These are phyloP conservation scores for Monosporascus cannonballus DNA, from an alignment of 2,329 filamentous ascomycete species.

Conservation along the genomic window DNA sequence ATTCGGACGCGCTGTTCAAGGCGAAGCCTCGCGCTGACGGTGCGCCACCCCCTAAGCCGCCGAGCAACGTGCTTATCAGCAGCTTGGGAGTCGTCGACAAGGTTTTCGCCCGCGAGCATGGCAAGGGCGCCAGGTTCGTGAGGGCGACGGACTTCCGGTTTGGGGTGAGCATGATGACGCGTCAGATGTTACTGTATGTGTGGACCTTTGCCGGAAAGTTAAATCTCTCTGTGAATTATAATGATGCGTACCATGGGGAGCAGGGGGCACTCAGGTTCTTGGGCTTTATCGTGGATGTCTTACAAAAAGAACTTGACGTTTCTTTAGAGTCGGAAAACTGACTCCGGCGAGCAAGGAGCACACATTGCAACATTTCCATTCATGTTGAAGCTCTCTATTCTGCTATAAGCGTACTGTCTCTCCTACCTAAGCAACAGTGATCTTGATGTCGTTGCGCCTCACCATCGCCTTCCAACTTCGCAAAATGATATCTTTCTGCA, in stretches of 20 bases:
- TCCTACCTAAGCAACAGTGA: no score
- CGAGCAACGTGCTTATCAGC: slow-evolving; percentile 3
- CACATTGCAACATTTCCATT: background rate
- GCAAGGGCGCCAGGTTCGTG: background rate
- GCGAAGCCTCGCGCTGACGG: background rate
- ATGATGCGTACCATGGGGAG: background rate
- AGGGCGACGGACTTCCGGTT: slow-evolving; percentile 2
- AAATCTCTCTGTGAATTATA: slow-evolving; percentile 1
- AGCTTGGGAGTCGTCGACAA: slow-evolving; percentile 3
- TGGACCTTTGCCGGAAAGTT: slow-evolving; percentile 1
- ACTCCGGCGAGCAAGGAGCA: background rate
- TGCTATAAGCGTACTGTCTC: no score
- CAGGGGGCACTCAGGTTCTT: background rate
- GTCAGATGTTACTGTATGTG: slow-evolving; percentile 3
- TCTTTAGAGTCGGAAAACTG: background rate
- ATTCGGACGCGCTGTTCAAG: background rate
- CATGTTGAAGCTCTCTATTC: no score
- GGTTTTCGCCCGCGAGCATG: background rate
- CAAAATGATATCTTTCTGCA: no score
- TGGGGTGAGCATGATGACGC: slow-evolving; percentile 2
- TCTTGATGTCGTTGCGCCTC: no score
- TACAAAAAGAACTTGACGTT: background rate
- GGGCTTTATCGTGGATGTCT: background rate
- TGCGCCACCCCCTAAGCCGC: background rate
- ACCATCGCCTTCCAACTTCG: no score